Base-by-base conservation (phyloP, 345 rosid genomes). In the Hibiscus mutabilis region DNA sequence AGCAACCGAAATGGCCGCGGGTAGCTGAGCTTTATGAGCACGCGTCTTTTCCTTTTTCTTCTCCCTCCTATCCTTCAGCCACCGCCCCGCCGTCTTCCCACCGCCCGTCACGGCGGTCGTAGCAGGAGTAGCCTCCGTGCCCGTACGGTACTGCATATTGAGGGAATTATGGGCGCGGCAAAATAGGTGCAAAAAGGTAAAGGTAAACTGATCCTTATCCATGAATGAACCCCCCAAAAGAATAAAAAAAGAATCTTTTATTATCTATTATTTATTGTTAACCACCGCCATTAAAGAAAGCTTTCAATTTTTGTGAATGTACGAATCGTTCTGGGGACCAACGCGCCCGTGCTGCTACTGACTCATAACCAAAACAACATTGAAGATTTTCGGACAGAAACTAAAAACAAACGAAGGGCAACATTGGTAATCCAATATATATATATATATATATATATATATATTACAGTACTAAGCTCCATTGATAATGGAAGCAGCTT, bases 31-130 rank as follows among this genome's bases (percentile, higher is more conserved):
- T 51, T 91, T 93, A 5, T 85, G 94, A 3, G 92, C 89, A 11
- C 97, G 77, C 0, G 85, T 68, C 73, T 93, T 96, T 77, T 93
- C 98, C 68, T 83, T 93, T 68, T 87, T 93, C 84, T 86, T 93
- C 88, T 91, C 96, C 78, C 80, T 87, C 79, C 95, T 69, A 37
- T 91, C 97, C 69, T 88, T 93, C 52, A 89, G 61, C 97, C 96
- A 89, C 65, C 96, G 81, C 10, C 96, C 98, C 14, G 91, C 91
- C 0, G 97, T 91, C 85, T 89, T 93, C 13, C 85, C 88, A 8
- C 93, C 80, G 52, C 79, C 78, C 5, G 77, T 78, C 25, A 49
- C 68, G 9, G 69, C 51, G 0, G 74, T 66, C 8, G 86, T 77
- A 2, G 80, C 78, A 0, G 80, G 49, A 3, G 73, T 46, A 0